phyloP scores from a whole-genome alignment of 177 flowering plant genomes.

The Telopea speciosissima region DNA sequence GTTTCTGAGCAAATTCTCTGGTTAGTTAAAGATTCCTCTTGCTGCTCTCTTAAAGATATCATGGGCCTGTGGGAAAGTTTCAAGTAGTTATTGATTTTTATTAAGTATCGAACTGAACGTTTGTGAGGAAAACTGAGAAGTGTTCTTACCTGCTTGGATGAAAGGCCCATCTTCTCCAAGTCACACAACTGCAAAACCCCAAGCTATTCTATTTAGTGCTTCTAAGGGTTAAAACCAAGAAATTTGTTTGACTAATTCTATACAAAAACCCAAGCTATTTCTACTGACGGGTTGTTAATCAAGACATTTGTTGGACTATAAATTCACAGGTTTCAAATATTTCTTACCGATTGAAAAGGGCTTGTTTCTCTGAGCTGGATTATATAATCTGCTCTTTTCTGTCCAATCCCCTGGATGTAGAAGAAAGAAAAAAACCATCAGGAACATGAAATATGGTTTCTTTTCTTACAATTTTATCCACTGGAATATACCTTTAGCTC shows the following conservation, averaged over 20 bases:
- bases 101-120: neutral
- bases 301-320: neutral
- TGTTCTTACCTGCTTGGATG: constrained; percentile 67
- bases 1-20: neutral
- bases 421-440: neutral
- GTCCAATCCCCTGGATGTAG: constrained; percentile 70
- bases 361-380: constrained; percentile 64
- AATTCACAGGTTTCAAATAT: neutral
- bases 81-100: neutral
- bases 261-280: constrained; percentile 25
- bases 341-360: constrained; percentile 69
- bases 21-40: constrained; percentile 31
- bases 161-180: constrained; percentile 81
- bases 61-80: constrained; percentile 37
- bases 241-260: neutral
- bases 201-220: constrained; percentile 2
- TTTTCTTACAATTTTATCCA: neutral
- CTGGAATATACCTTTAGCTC: constrained; percentile 50
- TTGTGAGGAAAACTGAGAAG: neutral
- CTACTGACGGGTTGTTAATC: neutral
- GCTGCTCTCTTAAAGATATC: constrained; percentile 56
- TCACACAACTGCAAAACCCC: constrained; percentile 59
- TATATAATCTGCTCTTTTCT: constrained; percentile 64
- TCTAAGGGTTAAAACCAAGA: neutral
- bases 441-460: neutral